phyloP scores from a whole-genome alignment of 306 rosid species.

The Senna tora region DNA sequence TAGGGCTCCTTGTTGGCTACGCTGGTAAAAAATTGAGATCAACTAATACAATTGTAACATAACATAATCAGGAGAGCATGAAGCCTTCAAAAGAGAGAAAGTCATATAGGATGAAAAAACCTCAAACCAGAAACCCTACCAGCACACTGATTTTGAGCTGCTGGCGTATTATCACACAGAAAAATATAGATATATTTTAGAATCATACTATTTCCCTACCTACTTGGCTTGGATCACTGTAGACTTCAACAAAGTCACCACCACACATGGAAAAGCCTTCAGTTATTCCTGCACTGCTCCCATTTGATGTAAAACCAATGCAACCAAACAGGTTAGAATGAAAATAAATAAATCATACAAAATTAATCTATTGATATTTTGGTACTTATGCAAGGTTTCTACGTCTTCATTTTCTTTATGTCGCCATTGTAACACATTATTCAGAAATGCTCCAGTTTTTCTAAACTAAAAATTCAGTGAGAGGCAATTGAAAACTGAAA shows the following conservation, averaged over 20 bases:
- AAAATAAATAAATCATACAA: constrained; percentile 16
- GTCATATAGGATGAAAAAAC: constrained; percentile 11
- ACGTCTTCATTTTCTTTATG: constrained; percentile 22
- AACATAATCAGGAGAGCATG: constrained; percentile 15
- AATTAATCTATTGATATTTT: background rate
- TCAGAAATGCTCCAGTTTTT: constrained; percentile 3
- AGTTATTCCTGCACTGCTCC: constrained; percentile 90
- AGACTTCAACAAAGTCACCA: constrained; percentile 97
- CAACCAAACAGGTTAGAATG: constrained; percentile 25
- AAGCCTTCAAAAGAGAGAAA: background rate
- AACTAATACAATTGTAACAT: background rate
- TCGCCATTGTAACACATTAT: constrained; percentile 1
- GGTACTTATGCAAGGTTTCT: constrained; percentile 6
- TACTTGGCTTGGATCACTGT: constrained; percentile 75
- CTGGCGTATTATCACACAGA: background rate
- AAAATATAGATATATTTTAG: background rate
- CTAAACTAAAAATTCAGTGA: background rate
- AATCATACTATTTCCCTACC: constrained; percentile 52
- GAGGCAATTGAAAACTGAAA: background rate
- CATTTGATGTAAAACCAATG: constrained; percentile 6
- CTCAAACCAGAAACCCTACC: background rate
- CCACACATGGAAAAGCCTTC: constrained; percentile 99
- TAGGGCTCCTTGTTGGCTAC: too few relatives aligned
- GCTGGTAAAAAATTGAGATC: too few relatives aligned
- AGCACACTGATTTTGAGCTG: constrained; percentile 8